Percentiles rank a stretch among this genome's conserved stretches.
These are phyloP conservation scores for Scutellaria galericulata DNA, from an alignment of 257 asterid genomes.

Conservation along the genomic window DNA sequence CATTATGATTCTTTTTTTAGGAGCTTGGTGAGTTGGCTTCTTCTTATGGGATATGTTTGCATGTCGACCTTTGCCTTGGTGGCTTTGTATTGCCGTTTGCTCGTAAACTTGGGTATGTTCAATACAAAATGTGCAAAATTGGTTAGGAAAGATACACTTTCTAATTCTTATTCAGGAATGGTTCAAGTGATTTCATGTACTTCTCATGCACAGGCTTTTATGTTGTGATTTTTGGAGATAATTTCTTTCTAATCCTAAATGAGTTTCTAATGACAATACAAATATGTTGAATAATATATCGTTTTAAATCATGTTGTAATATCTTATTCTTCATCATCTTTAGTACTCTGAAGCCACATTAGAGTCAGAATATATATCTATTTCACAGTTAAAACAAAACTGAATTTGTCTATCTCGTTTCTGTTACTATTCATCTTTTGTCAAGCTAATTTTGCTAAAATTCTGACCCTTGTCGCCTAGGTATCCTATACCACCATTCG, in stretches of 20 bases:
- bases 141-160: slow-evolving; percentile 23
- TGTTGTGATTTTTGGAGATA: slow-evolving; percentile 13
- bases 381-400: background rate
- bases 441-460: slow-evolving; percentile 30
- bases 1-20: slow-evolving; percentile 45
- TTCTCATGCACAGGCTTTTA: background rate
- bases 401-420: slow-evolving; percentile 15
- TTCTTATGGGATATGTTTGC: slow-evolving; percentile 71
- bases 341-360: background rate
- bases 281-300: background rate
- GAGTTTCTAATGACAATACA: background rate
- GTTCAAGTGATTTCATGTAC: slow-evolving; percentile 26
- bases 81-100: slow-evolving; percentile 99
- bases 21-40: slow-evolving; percentile 92
- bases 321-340: slow-evolving; percentile 16
- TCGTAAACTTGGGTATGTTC: slow-evolving; percentile 90
- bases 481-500: slow-evolving; percentile 92
- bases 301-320: background rate
- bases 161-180: background rate
- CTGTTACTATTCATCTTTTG: slow-evolving; percentile 8
- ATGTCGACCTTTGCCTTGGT: slow-evolving; percentile 99
- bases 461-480: slow-evolving; percentile 44
- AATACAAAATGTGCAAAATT: slow-evolving; percentile 17
- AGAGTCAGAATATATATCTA: background rate
- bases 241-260: background rate